phyloP scores from a whole-genome alignment of 495 filamentous ascomycete genomes.

The Aspergillus heteromorphus region DNA sequence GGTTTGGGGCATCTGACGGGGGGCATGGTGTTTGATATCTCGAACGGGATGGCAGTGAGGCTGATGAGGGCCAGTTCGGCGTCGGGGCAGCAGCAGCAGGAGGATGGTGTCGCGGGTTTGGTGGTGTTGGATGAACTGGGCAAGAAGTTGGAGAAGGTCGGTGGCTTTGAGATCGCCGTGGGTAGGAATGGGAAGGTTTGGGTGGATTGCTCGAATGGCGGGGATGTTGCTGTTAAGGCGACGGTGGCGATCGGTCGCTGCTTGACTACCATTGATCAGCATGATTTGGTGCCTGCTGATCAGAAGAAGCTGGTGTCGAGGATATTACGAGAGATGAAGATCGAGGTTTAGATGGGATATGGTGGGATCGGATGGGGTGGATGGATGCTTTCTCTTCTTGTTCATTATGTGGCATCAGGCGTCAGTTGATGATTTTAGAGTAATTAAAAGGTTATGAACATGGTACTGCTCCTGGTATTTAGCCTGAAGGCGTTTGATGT shows the following conservation, averaged over 20 bases:
- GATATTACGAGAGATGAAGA: constrained; percentile 50
- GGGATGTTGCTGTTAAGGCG: constrained; percentile 46
- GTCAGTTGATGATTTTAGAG: not conserved
- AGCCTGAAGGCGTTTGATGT: too few relatives aligned
- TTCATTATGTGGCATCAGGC: not conserved
- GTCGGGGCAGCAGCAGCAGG: constrained; percentile 56
- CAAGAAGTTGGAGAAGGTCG: constrained; percentile 56
- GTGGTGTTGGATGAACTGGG: constrained; percentile 79
- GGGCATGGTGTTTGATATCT: constrained; percentile 82
- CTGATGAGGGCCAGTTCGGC: constrained; percentile 48
- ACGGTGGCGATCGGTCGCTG: constrained; percentile 78
- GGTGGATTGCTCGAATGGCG: constrained; percentile 67
- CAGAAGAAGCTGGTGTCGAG: constrained; percentile 77
- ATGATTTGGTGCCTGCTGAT: constrained; percentile 58
- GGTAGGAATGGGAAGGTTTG: constrained; percentile 92
- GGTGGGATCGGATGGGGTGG: not conserved
- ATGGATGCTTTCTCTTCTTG: not conserved
- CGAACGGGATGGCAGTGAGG: constrained; percentile 71
- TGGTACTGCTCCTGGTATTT: too few relatives aligned
- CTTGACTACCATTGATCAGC: constrained; percentile 67
- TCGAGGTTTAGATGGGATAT: constrained; percentile 21
- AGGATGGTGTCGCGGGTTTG: constrained; percentile 58
- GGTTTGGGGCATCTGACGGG: constrained; percentile 81
- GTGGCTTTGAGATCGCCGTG: constrained; percentile 86
- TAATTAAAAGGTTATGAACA: too few relatives aligned